Evolutionary conservation across 805 yeast genomes (phyloP).

Genomic region (Candida ovalis): DNA sequence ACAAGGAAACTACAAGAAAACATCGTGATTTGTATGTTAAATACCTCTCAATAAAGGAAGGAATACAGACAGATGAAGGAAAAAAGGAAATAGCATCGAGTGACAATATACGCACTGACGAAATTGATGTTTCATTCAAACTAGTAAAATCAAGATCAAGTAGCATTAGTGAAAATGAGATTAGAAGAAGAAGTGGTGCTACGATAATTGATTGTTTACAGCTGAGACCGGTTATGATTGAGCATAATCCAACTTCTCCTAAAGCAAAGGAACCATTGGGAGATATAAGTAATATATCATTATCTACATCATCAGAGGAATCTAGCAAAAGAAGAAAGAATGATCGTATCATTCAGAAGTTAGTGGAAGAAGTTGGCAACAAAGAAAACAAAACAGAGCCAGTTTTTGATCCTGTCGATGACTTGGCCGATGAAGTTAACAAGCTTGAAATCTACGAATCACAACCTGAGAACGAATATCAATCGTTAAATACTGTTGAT

Average conservation of each 20-base stretch:
- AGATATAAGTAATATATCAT: constrained; percentile 11
- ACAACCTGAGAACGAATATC: background rate
- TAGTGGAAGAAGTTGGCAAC: constrained; percentile 34
- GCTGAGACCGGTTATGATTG: constrained; percentile 25
- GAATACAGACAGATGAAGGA: background rate
- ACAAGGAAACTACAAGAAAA: constrained; percentile 2
- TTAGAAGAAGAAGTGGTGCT: constrained; percentile 9
- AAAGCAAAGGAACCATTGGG: constrained; percentile 13
- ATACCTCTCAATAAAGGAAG: constrained; percentile 5
- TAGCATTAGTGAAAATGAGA: background rate
- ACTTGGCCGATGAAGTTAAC: background rate
- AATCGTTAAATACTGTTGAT: constrained; percentile 1
- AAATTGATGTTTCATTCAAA: background rate
- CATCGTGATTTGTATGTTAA: constrained; percentile 5
- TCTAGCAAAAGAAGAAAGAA: constrained; percentile 7
- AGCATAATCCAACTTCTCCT: constrained; percentile 26
- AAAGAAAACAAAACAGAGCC: constrained; percentile 20
- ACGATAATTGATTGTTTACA: constrained; percentile 18
- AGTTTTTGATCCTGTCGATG: background rate
- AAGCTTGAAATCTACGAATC: background rate
- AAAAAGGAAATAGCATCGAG: background rate
- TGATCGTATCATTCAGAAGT: constrained; percentile 24
- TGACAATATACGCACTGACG: background rate
- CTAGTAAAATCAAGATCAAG: background rate
- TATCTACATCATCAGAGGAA: background rate